Evolutionary conservation across 495 filamentous ascomycete species (phyloP).

Genomic region (Stereocaulon alpinum): DNA sequence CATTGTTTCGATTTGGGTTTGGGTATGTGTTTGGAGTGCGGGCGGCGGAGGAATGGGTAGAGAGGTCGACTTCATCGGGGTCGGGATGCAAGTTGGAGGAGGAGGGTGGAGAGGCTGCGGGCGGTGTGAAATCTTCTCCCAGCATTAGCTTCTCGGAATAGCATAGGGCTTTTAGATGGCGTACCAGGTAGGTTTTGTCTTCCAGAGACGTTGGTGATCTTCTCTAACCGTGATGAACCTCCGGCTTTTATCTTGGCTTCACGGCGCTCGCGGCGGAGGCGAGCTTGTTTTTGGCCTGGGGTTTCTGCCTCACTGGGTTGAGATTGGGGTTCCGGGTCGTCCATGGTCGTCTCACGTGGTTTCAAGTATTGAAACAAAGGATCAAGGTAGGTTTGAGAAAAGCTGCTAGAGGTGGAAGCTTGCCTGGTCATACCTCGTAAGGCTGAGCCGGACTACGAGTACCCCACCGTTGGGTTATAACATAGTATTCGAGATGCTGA

Average conservation of each 20-base stretch:
- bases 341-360: not conserved
- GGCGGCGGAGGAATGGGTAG: constrained; percentile 45
- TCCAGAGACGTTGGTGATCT: constrained; percentile 71
- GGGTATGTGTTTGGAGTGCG: not conserved
- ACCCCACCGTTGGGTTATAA: too few species aligned
- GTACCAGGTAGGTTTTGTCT: constrained; percentile 41
- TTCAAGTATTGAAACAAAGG: not conserved
- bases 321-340: constrained; percentile 1
- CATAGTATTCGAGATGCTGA: too few species aligned
- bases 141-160: constrained; percentile 25
- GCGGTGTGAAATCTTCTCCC: constrained; percentile 29
- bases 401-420: not conserved
- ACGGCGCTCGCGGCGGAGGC: constrained; percentile 77
- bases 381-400: not conserved
- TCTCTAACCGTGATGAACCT: constrained; percentile 67
- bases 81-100: constrained; percentile 35
- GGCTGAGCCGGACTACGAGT: not conserved
- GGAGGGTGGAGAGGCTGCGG: constrained; percentile 7
- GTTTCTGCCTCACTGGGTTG: constrained; percentile 28
- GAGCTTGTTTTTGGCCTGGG: constrained; percentile 57
- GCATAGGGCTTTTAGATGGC: constrained; percentile 5
- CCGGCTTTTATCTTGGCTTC: constrained; percentile 84
- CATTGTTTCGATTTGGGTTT: not conserved
- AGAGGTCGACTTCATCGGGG: constrained; percentile 68
- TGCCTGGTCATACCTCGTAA: not conserved